These are phyloP conservation scores for Pythium aphanidermatum DNA, from an alignment of 352 stramenopile genomes.

Conservation along the genomic window DNA sequence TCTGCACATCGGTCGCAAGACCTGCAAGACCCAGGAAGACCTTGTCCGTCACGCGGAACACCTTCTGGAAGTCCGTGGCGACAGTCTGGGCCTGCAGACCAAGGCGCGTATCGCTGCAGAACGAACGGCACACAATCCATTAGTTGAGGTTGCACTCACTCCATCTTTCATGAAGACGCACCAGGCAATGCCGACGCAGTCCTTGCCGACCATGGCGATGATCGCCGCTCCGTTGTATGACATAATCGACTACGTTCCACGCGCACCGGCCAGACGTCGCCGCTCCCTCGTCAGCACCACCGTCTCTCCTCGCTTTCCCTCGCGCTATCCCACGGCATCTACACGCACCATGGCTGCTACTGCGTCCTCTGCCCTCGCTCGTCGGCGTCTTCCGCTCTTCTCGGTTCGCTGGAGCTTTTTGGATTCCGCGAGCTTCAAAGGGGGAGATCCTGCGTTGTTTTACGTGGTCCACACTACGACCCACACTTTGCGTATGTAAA, in stretches of 20 bases:
- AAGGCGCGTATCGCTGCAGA: conserved; percentile 91
- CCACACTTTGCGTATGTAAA: not conserved
- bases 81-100: conserved; percentile 97
- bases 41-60: conserved; percentile 97
- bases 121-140: not conserved
- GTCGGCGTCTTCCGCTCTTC: not conserved
- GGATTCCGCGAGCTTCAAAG: not conserved
- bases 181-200: conserved; percentile 98
- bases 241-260: conserved; percentile 59
- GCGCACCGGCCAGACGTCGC: not conserved
- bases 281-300: conserved; percentile 3
- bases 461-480: too few relatives aligned
- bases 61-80: conserved; percentile 97
- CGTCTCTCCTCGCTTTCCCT: too few relatives aligned
- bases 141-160: not conserved
- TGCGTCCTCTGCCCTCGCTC: too few relatives aligned
- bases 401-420: not conserved
- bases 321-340: too few relatives aligned
- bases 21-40: conserved; percentile 95
- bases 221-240: conserved; percentile 99
- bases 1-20: conserved; percentile 98
- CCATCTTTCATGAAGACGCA: conserved; percentile 20
- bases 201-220: conserved; percentile 98
- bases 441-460: not conserved
- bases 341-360: too few relatives aligned